Evolutionary conservation across 371 early-diverging fungal genomes (phyloP).

Genomic region (Mortierella sp.): DNA sequence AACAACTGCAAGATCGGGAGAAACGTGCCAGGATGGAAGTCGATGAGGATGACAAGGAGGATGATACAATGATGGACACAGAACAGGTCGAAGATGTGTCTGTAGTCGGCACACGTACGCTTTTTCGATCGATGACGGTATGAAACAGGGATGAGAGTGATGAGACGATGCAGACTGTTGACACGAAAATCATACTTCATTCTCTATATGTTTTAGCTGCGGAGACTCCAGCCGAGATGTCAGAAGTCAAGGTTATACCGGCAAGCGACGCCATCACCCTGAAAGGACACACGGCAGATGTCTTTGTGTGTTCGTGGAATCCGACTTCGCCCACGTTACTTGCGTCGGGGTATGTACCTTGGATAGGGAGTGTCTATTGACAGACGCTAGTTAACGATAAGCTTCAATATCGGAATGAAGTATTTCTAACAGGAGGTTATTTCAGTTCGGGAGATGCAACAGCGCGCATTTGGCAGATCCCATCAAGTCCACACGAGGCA

Average conservation of each 20-base stretch:
- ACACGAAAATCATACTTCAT: no score
- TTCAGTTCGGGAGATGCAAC: constrained; percentile 89
- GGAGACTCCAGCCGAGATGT: constrained; percentile 10
- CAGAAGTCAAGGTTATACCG: constrained; percentile 39
- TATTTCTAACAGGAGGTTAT: no score
- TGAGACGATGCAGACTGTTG: no score
- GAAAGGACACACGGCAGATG: constrained; percentile 77
- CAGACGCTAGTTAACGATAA: no score
- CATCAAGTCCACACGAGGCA: constrained; percentile 50
- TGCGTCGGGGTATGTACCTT: constrained; percentile 81
- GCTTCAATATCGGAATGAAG: no score
- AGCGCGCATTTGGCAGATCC: constrained; percentile 86
- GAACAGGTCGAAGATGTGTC: constrained; percentile 50
- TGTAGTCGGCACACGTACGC: constrained; percentile 46
- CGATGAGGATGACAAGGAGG: constrained; percentile 32
- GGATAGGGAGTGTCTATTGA: no score
- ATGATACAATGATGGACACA: constrained; percentile 35
- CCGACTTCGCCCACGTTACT: constrained; percentile 71
- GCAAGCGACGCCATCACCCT: constrained; percentile 60
- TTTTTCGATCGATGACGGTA: no score
- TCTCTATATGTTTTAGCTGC: constrained; percentile 9
- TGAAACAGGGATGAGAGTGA: no score
- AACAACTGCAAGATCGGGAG: constrained; percentile 63
- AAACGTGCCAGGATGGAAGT: constrained; percentile 54
- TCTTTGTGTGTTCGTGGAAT: constrained; percentile 91